Conservation (phyloP, 78 protist species). For the Dictyostelium intermedium region DNA sequence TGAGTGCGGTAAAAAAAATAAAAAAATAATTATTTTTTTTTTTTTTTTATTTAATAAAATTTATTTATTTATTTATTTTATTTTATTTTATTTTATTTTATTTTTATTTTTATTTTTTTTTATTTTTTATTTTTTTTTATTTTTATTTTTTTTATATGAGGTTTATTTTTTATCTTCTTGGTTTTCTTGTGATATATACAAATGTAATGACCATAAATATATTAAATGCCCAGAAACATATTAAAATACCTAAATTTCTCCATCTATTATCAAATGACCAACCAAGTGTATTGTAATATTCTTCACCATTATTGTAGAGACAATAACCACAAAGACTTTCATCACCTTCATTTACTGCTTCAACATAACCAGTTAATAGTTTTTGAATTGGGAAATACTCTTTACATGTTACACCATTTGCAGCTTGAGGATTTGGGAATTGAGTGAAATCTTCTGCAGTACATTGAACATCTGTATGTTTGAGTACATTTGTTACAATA, state of each 20-base stretch:
- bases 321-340: constrained; percentile 53
- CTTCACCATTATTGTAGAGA: constrained; percentile 22
- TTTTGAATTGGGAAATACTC: background rate
- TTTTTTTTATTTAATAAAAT: too few relatives aligned
- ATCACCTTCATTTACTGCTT: background rate
- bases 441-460: background rate
- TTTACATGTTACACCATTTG: background rate
- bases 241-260: constrained; percentile 45
- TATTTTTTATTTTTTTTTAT: background rate
- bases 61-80: too few relatives aligned
- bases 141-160: background rate
- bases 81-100: background rate
- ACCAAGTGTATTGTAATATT: constrained; percentile 22
- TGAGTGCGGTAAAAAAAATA: too few relatives aligned
- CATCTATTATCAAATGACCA: constrained; percentile 7
- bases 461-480: constrained; percentile 2
- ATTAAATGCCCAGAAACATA: constrained; percentile 37
- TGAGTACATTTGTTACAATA: constrained; percentile 40
- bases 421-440: background rate
- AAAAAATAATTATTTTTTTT: too few relatives aligned
- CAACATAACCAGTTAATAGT: background rate
- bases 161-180: constrained; percentile 56
- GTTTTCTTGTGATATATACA: constrained; percentile 42
- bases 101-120: background rate
- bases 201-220: constrained; percentile 11